A percentile compares a stretch with the other conserved stretches of the same genome.
Conservation (phyloP, 176 grass and related monocot species). For the Eremochloa ophiuroides region DNA sequence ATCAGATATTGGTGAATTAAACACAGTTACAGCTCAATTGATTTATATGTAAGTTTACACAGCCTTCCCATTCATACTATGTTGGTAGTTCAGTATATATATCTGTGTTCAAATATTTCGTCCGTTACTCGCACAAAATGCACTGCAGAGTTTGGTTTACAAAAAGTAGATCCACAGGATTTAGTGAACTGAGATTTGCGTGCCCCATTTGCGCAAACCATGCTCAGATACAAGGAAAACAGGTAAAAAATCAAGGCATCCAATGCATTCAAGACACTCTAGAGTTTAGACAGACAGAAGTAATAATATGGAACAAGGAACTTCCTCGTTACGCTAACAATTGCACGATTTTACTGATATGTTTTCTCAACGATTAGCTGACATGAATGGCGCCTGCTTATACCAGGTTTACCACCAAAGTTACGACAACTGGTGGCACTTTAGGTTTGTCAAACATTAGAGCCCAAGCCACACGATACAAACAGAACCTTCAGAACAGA, state of each 20-base stretch:
- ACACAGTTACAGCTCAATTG: neutral
- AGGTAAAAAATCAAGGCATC: too few relatives aligned
- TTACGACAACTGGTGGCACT: conserved; percentile 14
- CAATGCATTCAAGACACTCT: neutral
- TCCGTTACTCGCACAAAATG: too few relatives aligned
- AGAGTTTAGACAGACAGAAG: too few relatives aligned
- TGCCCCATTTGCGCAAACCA: too few relatives aligned
- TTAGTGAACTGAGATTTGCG: too few relatives aligned
- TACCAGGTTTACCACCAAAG: conserved; percentile 12
- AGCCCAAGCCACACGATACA: conserved; percentile 36
- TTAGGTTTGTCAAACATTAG: conserved; percentile 27
- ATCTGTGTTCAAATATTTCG: neutral
- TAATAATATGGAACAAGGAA: neutral
- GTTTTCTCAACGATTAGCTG: neutral
- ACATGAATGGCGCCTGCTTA: neutral
- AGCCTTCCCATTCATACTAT: neutral
- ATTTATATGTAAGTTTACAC: neutral
- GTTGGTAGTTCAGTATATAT: neutral
- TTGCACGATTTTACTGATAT: neutral
- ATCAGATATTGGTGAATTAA: neutral
- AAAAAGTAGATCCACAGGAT: too few relatives aligned
- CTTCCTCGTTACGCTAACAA: neutral
- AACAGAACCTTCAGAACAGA: neutral
- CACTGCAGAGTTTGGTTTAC: neutral
- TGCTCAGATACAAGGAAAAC: too few relatives aligned